Percentiles rank a stretch among this genome's conserved stretches.
Evolutionary conservation across 257 asterid genomes (phyloP).

Genomic region (Ophiorrhiza pumila): DNA sequence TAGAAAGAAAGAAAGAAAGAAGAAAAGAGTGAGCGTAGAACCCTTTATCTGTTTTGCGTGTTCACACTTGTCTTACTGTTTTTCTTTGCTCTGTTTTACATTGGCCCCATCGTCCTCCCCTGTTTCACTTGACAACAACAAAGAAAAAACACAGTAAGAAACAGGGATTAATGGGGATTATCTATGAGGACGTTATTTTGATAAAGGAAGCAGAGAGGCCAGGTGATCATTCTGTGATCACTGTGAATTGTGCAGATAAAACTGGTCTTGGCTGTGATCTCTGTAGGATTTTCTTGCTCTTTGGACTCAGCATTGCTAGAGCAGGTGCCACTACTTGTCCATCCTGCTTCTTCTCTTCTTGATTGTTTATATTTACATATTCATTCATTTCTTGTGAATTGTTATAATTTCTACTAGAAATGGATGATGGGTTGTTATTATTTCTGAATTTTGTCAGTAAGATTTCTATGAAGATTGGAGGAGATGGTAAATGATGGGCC

Average conservation of each 20-base stretch:
- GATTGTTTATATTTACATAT: background rate
- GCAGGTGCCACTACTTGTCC: conserved; percentile 44
- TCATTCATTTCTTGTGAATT: background rate
- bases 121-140: background rate
- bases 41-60: conserved; percentile 1
- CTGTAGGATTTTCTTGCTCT: conserved; percentile 52
- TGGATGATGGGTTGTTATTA: conserved; percentile 1
- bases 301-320: conserved; percentile 65
- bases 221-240: conserved; percentile 54
- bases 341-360: background rate
- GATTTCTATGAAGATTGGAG: background rate
- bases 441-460: background rate
- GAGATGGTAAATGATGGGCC: background rate
- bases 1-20: background rate
- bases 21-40: background rate
- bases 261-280: conserved; percentile 87
- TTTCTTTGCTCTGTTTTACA: background rate
- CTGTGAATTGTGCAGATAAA: conserved; percentile 75
- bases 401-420: background rate
- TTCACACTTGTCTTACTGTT: conserved; percentile 1
- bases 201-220: conserved; percentile 48
- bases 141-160: background rate
- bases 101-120: background rate
- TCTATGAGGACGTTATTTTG: conserved; percentile 63
- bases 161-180: conserved; percentile 46